A percentile compares a stretch with the other conserved stretches of the same genome.
Evolutionary conservation across 2,329 filamentous ascomycete species (phyloP).

Genomic region (Fusarium mundagurra): DNA sequence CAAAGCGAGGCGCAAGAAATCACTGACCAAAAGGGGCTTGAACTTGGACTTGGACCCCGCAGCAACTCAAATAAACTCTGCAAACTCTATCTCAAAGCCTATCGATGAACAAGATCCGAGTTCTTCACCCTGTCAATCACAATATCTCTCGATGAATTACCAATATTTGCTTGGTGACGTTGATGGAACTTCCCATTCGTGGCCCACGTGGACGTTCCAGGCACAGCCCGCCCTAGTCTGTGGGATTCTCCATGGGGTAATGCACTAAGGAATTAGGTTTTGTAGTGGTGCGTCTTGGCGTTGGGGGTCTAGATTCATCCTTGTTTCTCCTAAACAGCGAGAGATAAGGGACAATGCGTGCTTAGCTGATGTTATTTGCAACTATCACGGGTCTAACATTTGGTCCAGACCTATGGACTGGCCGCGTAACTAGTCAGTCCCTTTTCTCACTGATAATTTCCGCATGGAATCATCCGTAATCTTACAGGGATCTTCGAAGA

Average conservation of each 20-base stretch:
- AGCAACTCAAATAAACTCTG: no score
- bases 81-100: neutral
- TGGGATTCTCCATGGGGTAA: neutral
- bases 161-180: neutral
- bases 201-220: neutral
- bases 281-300: neutral
- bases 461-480: no score
- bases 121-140: no score
- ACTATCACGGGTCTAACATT: fast-evolving
- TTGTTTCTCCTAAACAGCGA: neutral
- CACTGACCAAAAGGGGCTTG: neutral
- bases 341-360: neutral
- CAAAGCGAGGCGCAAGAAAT: neutral
- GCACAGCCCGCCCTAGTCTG: neutral
- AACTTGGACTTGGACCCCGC: neutral
- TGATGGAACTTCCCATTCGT: neutral
- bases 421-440: neutral
- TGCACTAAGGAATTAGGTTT: neutral
- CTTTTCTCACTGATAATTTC: neutral
- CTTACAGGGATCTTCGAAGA: neutral
- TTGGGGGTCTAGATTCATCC: neutral
- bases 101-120: neutral
- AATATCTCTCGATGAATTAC: neutral
- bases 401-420: neutral
- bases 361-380: neutral